Evolutionary conservation across 164 flowering plant genomes (phyloP).

Genomic region (Magnolia changhungtana): DNA sequence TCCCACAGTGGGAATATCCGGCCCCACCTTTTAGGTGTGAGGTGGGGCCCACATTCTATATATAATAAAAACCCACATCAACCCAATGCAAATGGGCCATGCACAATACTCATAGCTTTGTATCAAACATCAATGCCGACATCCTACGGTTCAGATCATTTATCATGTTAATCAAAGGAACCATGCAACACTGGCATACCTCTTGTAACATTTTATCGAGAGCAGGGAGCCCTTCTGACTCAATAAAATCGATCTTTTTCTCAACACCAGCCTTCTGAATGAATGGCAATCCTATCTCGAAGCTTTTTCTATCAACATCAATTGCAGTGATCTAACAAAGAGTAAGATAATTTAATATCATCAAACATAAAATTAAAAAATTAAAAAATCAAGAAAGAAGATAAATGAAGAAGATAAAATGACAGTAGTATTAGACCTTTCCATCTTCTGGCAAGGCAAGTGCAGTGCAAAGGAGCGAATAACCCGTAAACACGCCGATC

Average conservation of each 20-base stretch:
- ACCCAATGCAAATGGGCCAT: too few species aligned
- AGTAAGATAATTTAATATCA: neutral
- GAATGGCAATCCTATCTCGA: slow-evolving; percentile 25
- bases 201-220: slow-evolving; percentile 21
- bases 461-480: slow-evolving; percentile 60
- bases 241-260: slow-evolving; percentile 30
- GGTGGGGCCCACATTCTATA: too few species aligned
- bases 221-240: slow-evolving; percentile 13
- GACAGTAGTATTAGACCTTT: slow-evolving; percentile 20
- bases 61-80: too few species aligned
- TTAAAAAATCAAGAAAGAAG: neutral
- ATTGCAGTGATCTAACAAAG: slow-evolving; percentile 33
- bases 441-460: slow-evolving; percentile 54
- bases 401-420: neutral
- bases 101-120: too few species aligned
- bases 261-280: slow-evolving; percentile 27
- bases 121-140: too few species aligned
- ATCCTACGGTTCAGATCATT: too few species aligned
- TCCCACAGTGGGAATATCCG: too few species aligned
- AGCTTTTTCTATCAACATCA: slow-evolving; percentile 25
- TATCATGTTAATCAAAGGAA: too few species aligned
- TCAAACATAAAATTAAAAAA: neutral
- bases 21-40: too few species aligned
- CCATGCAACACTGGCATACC: slow-evolving; percentile 2
- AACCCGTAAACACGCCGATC: slow-evolving; percentile 59